Conservation (phyloP, 2,329 filamentous ascomycete species). For the Talaromyces sp. region DNA sequence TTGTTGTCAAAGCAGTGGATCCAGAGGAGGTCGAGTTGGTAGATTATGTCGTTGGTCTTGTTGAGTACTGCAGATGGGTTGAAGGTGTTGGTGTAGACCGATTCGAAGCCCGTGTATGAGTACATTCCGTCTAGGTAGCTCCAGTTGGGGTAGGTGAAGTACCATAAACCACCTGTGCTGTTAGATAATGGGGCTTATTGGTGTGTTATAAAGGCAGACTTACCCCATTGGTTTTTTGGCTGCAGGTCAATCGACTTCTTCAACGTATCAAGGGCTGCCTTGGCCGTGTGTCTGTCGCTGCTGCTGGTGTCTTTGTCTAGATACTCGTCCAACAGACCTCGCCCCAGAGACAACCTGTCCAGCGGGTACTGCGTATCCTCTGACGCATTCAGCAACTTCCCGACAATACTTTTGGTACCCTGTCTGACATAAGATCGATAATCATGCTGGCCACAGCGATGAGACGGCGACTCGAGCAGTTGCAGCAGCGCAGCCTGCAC, state of each 20-base stretch:
- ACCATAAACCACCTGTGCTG: conserved; percentile 13
- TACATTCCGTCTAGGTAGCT: conserved; percentile 52
- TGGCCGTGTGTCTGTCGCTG: conserved; percentile 8
- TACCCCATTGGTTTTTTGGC: conserved; percentile 12
- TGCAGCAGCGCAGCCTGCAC: conserved; percentile 19
- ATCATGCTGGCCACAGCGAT: conserved; percentile 8
- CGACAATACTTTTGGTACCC: conserved; percentile 16
- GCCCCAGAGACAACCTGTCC: conserved; percentile 17
- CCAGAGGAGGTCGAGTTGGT: conserved; percentile 44
- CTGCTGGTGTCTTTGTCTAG: conserved; percentile 3
- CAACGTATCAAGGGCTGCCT: conserved; percentile 13
- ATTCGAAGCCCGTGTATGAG: conserved; percentile 41
- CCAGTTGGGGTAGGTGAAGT: conserved; percentile 42
- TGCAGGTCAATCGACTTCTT: conserved; percentile 17
- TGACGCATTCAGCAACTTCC: conserved; percentile 14
- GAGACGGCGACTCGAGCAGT: conserved; percentile 11
- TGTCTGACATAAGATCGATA: conserved; percentile 16
- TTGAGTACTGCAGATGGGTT: conserved; percentile 33
- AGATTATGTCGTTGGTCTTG: conserved; percentile 38
- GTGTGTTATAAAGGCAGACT: not conserved
- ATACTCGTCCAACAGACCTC: conserved; percentile 15
- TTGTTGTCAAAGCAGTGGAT: conserved; percentile 34
- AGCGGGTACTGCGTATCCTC: conserved; percentile 15
- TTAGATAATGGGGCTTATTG: not conserved
- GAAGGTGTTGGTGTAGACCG: conserved; percentile 31